phyloP scores from a whole-genome alignment of 768 basidiomycete species.

The Dacryopinax primogenitus region DNA sequence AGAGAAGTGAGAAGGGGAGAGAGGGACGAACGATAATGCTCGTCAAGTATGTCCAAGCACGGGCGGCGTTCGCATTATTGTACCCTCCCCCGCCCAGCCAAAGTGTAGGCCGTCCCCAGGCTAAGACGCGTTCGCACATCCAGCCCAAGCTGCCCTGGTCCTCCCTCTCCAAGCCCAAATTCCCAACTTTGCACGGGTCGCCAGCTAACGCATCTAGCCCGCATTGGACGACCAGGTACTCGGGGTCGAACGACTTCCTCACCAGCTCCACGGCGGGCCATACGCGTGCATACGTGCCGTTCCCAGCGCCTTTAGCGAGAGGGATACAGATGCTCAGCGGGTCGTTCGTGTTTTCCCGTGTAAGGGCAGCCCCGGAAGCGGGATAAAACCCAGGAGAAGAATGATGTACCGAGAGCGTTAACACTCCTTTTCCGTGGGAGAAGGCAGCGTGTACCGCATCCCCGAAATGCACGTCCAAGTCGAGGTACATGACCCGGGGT shows the following conservation, averaged over 20 bases:
- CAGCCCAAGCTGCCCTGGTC: slow-evolving; percentile 54
- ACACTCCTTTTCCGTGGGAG: slow-evolving; percentile 29
- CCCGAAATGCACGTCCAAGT: slow-evolving; percentile 83
- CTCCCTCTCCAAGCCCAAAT: slow-evolving; percentile 47
- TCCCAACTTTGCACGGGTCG: slow-evolving; percentile 64
- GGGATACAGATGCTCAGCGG: slow-evolving; percentile 72
- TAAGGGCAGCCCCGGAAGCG: slow-evolving; percentile 38
- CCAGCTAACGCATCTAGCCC: slow-evolving; percentile 79
- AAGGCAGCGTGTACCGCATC: slow-evolving; percentile 80
- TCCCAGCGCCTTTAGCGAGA: slow-evolving; percentile 55
- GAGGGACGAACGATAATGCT: slow-evolving; percentile 49
- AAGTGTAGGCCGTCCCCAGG: slow-evolving; percentile 44
- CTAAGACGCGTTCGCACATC: slow-evolving; percentile 41
- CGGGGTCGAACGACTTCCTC: slow-evolving; percentile 50
- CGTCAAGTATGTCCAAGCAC: slow-evolving; percentile 77
- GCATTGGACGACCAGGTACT: slow-evolving; percentile 72
- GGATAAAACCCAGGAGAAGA: slow-evolving; percentile 77
- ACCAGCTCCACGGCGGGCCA: slow-evolving; percentile 54
- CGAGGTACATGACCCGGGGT: slow-evolving; percentile 74
- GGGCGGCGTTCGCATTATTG: slow-evolving; percentile 64
- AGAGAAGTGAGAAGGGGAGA: background rate
- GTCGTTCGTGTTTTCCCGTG: slow-evolving; percentile 33
- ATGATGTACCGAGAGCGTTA: slow-evolving; percentile 77
- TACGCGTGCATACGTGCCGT: slow-evolving; percentile 45
- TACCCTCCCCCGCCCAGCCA: slow-evolving; percentile 84